Evolutionary conservation across 2,329 filamentous ascomycete species (phyloP).

Genomic region (Fusarium kyushuense): DNA sequence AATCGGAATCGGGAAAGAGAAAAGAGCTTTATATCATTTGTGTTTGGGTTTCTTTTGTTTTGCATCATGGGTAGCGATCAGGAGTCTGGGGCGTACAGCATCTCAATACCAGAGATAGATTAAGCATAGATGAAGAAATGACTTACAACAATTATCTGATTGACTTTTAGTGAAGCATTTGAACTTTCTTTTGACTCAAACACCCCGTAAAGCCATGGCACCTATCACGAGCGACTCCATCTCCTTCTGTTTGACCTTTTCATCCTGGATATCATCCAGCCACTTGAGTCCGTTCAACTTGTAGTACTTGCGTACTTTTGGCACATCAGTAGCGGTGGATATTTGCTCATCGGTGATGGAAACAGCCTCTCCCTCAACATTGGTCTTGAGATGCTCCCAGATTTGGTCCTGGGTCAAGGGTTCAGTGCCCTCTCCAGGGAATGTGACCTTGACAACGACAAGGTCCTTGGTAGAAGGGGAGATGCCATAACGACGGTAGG

Average conservation of each 20-base stretch:
- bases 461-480: constrained; percentile 76
- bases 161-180: not conserved
- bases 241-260: constrained; percentile 61
- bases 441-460: constrained; percentile 83
- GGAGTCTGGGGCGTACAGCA: constrained; percentile 46
- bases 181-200: constrained; percentile 40
- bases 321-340: constrained; percentile 69
- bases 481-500: constrained; percentile 90
- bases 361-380: constrained; percentile 71
- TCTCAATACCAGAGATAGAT: constrained; percentile 45
- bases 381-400: constrained; percentile 68
- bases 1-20: constrained; percentile 22
- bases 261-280: constrained; percentile 60
- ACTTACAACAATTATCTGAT: constrained; percentile 41
- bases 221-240: constrained; percentile 78
- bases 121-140: constrained; percentile 47
- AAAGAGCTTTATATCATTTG: constrained; percentile 43
- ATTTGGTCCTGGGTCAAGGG: constrained; percentile 60
- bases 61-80: constrained; percentile 49
- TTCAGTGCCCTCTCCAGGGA: constrained; percentile 59
- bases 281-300: constrained; percentile 76
- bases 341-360: constrained; percentile 75
- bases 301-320: constrained; percentile 84
- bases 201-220: constrained; percentile 73
- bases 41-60: constrained; percentile 40